These are phyloP conservation scores for Domatiomyces catenatus DNA, from an alignment of 2,329 filamentous ascomycete genomes.

Conservation along the genomic window DNA sequence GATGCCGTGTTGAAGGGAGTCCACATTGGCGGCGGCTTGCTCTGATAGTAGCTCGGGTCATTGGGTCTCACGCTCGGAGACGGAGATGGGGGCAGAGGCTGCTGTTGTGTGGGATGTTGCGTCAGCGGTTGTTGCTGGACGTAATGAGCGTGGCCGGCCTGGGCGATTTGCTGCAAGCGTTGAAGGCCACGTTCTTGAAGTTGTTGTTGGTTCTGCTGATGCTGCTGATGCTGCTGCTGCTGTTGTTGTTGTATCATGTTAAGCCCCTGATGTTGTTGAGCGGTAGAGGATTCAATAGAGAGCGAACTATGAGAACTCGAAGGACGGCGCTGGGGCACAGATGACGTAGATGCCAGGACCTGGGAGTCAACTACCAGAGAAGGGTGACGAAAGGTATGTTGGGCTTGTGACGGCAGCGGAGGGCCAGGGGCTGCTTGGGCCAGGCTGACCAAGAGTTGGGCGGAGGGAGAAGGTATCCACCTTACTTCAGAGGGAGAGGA, in stretches of 20 bases:
- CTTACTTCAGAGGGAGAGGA: neutral
- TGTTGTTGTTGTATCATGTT: neutral
- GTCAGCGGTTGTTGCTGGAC: neutral
- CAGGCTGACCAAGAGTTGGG: neutral
- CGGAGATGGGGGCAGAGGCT: neutral
- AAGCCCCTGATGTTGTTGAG: neutral
- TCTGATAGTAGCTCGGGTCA: neutral
- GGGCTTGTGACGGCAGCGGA: neutral
- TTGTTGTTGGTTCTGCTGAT: neutral
- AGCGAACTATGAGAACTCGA: neutral
- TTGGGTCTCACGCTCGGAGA: neutral
- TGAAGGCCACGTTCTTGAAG: neutral
- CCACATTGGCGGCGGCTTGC: neutral
- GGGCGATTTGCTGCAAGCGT: neutral
- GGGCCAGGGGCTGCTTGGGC: neutral
- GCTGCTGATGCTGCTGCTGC: neutral
- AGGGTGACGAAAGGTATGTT: neutral
- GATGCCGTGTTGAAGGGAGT: neutral
- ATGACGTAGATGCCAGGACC: neutral
- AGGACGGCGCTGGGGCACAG: neutral
- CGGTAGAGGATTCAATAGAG: neutral
- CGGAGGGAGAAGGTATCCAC: neutral
- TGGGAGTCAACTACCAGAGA: neutral
- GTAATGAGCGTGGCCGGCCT: neutral
- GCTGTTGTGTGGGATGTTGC: neutral